Base-by-base conservation (phyloP, 352 stramenopile genomes). In the Albugo candida region DNA sequence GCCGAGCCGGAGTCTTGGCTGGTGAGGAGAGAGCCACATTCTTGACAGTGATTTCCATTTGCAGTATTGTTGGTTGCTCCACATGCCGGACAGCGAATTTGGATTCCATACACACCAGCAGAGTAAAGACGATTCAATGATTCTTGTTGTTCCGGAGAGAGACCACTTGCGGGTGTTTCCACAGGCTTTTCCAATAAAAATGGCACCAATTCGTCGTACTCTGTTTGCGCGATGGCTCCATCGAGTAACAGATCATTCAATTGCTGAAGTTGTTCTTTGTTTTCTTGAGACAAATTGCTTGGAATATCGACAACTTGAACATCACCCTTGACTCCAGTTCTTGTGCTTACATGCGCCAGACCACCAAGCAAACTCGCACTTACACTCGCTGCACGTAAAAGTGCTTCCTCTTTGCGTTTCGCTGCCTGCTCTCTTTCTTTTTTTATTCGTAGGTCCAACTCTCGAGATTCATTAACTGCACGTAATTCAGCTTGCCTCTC, bases 201-300 rank as follows among this genome's bases (percentile, higher is more conserved):
- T n/a, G 78, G 75, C 52, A 92, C 76, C 18, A 92, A 61, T 43
- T 88, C 75, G 41, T 92, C 78, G 59, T 92, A 88, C 58, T 92
- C 78, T 40, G 59, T 63, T 60, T 88, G 78, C 20, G 72, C 66
- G 45, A 92, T 92, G 13, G 78, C 75, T 18, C 78, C 75, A 44
- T 70, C 78, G 41, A 92, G 63, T 38, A 92, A 54, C 50, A 92
- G 49, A 50, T 88, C 78, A 59, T 85, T 88, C 35, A 92, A 53
- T 63, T 92, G 75, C 52, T 86, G 58, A 20, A 92, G 55, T 52
- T 92, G 75, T 57, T 92, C 75, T 44, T 74, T 72, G 60, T 87
- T 88, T 56, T 92, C 75, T 51, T 86, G 75, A 12, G 70, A 82
- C 13, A 92, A 54, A 47, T 86, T 60, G 40, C 85, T 70, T 31